These are phyloP conservation scores for Solanum commersonii DNA, from an alignment of 257 asterid species.

Conservation along the genomic window DNA sequence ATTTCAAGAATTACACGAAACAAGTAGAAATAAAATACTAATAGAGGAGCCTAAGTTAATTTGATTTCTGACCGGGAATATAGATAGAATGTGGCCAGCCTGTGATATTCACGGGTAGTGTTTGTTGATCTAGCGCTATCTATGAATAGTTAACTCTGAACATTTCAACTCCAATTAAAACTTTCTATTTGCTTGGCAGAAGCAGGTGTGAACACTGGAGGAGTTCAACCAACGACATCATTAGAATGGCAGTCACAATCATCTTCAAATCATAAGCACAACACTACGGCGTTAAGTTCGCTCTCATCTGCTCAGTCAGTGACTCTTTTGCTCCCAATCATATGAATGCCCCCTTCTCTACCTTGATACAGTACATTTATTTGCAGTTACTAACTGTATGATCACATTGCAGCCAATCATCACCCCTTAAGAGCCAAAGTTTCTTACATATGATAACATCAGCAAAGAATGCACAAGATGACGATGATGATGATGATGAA, in stretches of 20 bases:
- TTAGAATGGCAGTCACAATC: constrained; percentile 62
- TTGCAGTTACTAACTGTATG: background rate
- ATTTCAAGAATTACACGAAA: background rate
- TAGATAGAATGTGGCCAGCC: background rate
- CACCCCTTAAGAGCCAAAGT: constrained; percentile 54
- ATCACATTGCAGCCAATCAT: constrained; percentile 47
- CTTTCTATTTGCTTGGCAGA: constrained; percentile 24
- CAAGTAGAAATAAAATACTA: background rate
- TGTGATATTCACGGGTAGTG: background rate
- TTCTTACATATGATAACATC: constrained; percentile 75
- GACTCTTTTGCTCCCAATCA: background rate
- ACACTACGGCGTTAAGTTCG: constrained; percentile 42
- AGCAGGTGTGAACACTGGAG: constrained; percentile 47
- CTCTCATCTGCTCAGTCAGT: constrained; percentile 78
- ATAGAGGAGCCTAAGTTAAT: background rate
- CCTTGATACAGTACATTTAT: background rate
- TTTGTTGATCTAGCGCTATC: background rate
- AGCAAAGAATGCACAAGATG: constrained; percentile 57
- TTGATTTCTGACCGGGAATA: background rate
- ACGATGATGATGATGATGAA: constrained; percentile 60
- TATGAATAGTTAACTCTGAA: background rate
- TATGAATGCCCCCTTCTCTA: background rate
- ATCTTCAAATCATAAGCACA: constrained; percentile 42
- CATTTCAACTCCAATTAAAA: background rate
- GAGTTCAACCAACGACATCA: constrained; percentile 47